These are phyloP conservation scores for Anisodus acutangulus DNA, from an alignment of 257 asterid genomes.

Conservation along the genomic window DNA sequence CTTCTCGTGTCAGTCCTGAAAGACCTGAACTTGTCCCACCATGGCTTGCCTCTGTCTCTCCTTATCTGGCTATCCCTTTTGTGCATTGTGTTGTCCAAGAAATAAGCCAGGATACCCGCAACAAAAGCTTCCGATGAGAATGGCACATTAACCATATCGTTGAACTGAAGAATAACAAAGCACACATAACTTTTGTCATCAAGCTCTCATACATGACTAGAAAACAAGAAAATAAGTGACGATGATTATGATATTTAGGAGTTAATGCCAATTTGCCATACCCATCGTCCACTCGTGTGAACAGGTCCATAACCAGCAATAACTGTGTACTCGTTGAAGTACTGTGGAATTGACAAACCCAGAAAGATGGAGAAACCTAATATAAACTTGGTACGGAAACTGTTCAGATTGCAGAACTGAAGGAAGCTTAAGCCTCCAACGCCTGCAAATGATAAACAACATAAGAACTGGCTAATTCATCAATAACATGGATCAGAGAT, in stretches of 20 bases:
- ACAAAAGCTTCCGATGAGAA: conserved; percentile 92
- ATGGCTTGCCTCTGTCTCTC: conserved; percentile 91
- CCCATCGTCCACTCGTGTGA: conserved; percentile 89
- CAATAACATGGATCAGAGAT: not conserved
- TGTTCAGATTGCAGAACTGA: conserved; percentile 94
- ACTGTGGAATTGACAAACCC: conserved; percentile 88
- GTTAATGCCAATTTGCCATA: conserved; percentile 39
- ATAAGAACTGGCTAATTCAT: conserved; percentile 11
- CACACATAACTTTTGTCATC: not conserved
- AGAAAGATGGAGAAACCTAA: conserved; percentile 82
- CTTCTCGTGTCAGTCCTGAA: conserved; percentile 77
- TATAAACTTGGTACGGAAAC: conserved; percentile 83
- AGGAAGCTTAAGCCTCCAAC: conserved; percentile 76
- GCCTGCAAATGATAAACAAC: conserved; percentile 44
- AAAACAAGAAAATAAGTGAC: not conserved
- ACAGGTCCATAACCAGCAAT: conserved; percentile 77
- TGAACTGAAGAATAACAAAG: conserved; percentile 59
- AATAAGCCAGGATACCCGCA: conserved; percentile 78
- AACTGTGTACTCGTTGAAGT: conserved; percentile 90
- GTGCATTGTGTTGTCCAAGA: conserved; percentile 86
- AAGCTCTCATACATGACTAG: not conserved
- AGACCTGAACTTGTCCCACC: conserved; percentile 94
- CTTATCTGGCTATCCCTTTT: conserved; percentile 63
- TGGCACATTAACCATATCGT: conserved; percentile 80
- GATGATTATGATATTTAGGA: not conserved